Percentiles rank a stretch among this genome's conserved stretches.
phyloP scores from a whole-genome alignment of 805 yeast genomes.

The Schwanniomyces pseudopolymorphus region DNA sequence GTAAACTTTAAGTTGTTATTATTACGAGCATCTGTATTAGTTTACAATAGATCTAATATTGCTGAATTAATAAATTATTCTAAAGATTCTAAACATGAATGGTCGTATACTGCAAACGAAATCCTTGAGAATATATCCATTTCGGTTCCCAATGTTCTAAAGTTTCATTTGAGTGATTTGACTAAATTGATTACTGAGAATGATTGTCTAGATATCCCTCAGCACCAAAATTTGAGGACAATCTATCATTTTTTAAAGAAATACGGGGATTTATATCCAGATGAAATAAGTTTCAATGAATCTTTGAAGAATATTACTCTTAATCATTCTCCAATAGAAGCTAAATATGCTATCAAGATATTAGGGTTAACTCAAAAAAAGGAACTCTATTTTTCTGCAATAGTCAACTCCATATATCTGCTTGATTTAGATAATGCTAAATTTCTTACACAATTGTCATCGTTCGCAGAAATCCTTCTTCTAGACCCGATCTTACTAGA shows the following conservation, averaged over 20 bases:
- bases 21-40: constrained; percentile 58
- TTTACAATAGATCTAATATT: constrained; percentile 67
- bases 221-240: constrained; percentile 52
- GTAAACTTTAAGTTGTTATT: constrained; percentile 56
- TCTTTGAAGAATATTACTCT: constrained; percentile 47
- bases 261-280: constrained; percentile 48
- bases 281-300: constrained; percentile 43
- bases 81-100: constrained; percentile 29
- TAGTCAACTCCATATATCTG: constrained; percentile 51
- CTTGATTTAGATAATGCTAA: constrained; percentile 35
- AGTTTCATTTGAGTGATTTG: constrained; percentile 55
- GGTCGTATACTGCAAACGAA: constrained; percentile 45
- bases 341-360: constrained; percentile 63
- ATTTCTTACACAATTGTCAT: constrained; percentile 57
- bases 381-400: constrained; percentile 36
- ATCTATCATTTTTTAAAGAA: constrained; percentile 57
- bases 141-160: constrained; percentile 62
- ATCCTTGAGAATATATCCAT: constrained; percentile 59
- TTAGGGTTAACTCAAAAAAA: constrained; percentile 48
- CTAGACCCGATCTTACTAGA: constrained; percentile 50
- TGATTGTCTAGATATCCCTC: constrained; percentile 13
- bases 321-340: constrained; percentile 57
- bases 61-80: constrained; percentile 49
- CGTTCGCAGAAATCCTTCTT: constrained; percentile 58
- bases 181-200: constrained; percentile 29